These are phyloP conservation scores for Tetradesmus lagerheimii DNA, from an alignment of 139 green algal genomes.

Conservation along the genomic window DNA sequence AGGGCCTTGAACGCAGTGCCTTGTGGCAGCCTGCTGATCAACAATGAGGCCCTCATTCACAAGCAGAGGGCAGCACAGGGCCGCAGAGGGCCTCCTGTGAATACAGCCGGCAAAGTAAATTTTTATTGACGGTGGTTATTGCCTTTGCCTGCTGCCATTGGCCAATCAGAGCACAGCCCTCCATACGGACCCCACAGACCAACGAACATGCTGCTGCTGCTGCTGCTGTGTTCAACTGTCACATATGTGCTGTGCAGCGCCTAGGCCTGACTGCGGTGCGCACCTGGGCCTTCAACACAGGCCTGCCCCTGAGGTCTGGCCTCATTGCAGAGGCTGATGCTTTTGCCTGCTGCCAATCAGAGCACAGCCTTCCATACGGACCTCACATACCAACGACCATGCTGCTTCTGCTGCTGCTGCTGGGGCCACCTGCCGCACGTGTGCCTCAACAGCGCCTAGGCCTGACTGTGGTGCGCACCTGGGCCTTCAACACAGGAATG, in stretches of 20 bases:
- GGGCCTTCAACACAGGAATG: constrained; percentile 61
- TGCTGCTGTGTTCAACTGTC: neutral
- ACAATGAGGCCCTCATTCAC: no score
- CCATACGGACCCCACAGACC: no score
- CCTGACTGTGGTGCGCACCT: constrained; percentile 51
- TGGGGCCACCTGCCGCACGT: no score
- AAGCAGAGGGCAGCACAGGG: no score
- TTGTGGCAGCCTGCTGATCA: no score
- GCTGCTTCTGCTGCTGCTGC: neutral
- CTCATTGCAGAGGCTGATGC: neutral
- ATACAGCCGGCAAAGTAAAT: no score
- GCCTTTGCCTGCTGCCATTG: neutral
- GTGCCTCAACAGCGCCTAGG: constrained; percentile 48
- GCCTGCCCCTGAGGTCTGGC: constrained; percentile 34
- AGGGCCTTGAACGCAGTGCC: no score
- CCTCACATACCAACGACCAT: no score
- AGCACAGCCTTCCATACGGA: neutral
- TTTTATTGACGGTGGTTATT: no score
- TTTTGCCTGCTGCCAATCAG: neutral
- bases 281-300: constrained; percentile 60
- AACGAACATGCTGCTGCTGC: neutral
- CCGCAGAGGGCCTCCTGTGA: no score
- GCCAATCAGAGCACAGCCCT: neutral
- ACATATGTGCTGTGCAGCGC: constrained; percentile 40
- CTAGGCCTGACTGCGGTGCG: constrained; percentile 51